Conservation (phyloP, 176 grass and related monocot species). For the Melocanna baccifera region DNA sequence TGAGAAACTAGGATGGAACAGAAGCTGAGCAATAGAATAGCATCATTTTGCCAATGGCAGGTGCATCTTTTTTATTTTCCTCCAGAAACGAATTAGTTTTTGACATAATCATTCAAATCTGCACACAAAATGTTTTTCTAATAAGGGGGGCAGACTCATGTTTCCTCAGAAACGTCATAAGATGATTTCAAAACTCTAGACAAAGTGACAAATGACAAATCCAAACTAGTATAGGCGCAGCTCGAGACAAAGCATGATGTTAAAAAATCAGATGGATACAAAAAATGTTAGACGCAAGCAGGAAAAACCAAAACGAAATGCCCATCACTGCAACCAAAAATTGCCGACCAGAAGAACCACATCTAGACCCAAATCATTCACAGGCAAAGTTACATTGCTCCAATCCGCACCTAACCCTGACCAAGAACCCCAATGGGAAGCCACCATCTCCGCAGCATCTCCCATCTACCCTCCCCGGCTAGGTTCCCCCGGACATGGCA, state of each 20-base stretch:
- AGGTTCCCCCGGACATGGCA: background rate
- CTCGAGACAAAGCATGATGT: conserved; percentile 25
- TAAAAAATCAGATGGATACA: conserved; percentile 36
- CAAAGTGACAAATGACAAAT: conserved; percentile 28
- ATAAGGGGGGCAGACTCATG: background rate
- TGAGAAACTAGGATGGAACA: background rate
- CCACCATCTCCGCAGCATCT: conserved; percentile 12
- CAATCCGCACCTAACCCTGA: background rate
- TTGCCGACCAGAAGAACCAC: conserved; percentile 8
- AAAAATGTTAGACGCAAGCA: conserved; percentile 1
- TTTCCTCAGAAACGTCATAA: background rate
- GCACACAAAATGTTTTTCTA: background rate
- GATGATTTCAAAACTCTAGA: background rate
- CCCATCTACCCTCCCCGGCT: background rate
- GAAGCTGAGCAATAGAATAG: background rate
- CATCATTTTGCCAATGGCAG: conserved; percentile 22
- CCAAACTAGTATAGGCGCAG: background rate
- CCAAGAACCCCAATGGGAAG: background rate
- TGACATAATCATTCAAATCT: background rate
- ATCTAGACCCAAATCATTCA: conserved; percentile 31
- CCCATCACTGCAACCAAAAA: conserved; percentile 30
- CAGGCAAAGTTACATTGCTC: conserved; percentile 33
- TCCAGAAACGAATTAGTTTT: background rate
- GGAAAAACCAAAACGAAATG: conserved; percentile 21
- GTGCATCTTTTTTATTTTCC: background rate